Percentiles rank a stretch among this genome's conserved stretches.
phyloP scores from a whole-genome alignment of 345 rosid genomes.

The Lepidium didymum region DNA sequence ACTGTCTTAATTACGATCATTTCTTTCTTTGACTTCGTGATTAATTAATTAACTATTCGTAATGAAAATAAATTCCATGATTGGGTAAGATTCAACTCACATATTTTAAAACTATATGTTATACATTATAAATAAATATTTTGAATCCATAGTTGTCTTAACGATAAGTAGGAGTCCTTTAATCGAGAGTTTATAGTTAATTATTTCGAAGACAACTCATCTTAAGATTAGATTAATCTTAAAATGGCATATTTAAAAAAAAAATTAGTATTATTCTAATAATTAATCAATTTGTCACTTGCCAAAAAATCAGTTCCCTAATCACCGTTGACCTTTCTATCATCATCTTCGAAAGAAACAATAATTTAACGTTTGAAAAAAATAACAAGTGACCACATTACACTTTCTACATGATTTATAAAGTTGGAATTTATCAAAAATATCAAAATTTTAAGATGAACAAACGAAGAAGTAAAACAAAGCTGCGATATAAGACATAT shows the following conservation, averaged over 20 bases:
- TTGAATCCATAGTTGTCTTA: conserved; percentile 7
- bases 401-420: conserved; percentile 1
- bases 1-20: background rate
- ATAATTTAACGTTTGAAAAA: conserved; percentile 16
- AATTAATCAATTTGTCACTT: background rate
- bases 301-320: background rate
- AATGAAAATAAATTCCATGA: background rate
- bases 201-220: conserved; percentile 16
- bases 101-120: background rate
- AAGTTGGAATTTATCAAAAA: background rate
- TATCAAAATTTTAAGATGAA: background rate
- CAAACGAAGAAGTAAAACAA: background rate
- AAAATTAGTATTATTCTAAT: no score
- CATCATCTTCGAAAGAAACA: conserved; percentile 4
- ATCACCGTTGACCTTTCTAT: conserved; percentile 20
- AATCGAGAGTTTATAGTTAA: conserved; percentile 4
- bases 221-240: conserved; percentile 6
- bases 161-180: conserved; percentile 12
- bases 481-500: background rate
- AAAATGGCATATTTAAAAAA: no score
- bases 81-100: conserved; percentile 21
- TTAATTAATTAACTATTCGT: background rate
- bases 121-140: background rate
- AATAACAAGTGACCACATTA: conserved; percentile 12
- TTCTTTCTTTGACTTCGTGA: background rate